phyloP scores from a whole-genome alignment of 2,329 filamentous ascomycete genomes.

The Colletotrichum eremochloae region DNA sequence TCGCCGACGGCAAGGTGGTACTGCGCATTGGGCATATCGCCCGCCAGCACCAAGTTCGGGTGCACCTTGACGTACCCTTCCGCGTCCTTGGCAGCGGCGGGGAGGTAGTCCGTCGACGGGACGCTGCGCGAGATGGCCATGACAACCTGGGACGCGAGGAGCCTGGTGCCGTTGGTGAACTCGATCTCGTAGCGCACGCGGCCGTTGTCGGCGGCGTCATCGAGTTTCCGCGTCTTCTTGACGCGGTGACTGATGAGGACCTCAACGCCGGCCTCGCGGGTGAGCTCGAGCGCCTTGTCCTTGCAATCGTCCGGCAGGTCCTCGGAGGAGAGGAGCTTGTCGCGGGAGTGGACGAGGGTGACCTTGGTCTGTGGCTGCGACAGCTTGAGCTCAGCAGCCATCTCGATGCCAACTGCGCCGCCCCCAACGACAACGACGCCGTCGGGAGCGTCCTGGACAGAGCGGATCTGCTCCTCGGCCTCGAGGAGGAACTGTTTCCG shows the following conservation, averaged over 20 bases:
- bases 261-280: conserved; percentile 74
- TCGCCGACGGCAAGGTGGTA: conserved; percentile 80
- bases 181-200: conserved; percentile 61
- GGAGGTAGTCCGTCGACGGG: conserved; percentile 75
- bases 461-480: conserved; percentile 69
- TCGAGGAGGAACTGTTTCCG: conserved; percentile 75
- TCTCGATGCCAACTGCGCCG: conserved; percentile 84
- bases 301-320: conserved; percentile 78
- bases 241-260: conserved; percentile 74
- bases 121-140: conserved; percentile 75
- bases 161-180: conserved; percentile 70
- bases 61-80: conserved; percentile 76
- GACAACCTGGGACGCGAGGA: conserved; percentile 75
- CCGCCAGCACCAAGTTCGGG: conserved; percentile 67
- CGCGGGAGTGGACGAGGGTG: conserved; percentile 81
- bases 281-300: conserved; percentile 68
- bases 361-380: conserved; percentile 74
- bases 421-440: conserved; percentile 82
- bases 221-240: conserved; percentile 60
- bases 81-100: conserved; percentile 67
- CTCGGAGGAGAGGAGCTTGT: conserved; percentile 79
- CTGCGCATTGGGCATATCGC: conserved; percentile 66
- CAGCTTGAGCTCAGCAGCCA: conserved; percentile 82
- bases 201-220: conserved; percentile 54
- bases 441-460: conserved; percentile 63